Base-by-base conservation (phyloP, 768 basidiomycete genomes). In the Mycena rosella region DNA sequence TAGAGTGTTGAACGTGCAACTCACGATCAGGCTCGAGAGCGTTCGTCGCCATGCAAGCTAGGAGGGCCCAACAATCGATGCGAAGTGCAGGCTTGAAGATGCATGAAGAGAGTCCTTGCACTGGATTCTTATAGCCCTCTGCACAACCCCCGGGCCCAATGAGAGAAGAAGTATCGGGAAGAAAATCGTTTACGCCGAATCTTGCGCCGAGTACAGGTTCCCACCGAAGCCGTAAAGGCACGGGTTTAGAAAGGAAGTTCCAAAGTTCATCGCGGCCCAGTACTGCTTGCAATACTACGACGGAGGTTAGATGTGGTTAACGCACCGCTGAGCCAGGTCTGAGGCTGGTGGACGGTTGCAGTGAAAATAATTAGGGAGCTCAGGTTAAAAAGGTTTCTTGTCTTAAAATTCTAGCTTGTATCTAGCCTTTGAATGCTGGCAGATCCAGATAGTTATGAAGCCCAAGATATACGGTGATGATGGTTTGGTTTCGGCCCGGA, bases 1-100 rank as follows among this genome's bases (percentile, higher is more conserved):
- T 26, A 4, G 8, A 63, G 32, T 15, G 29, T 53, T 24, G 22
- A 30, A 14, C 20, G 34, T 3, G 15, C 1, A 26, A 57, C 20
- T 24, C 30, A 65, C 64, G 48, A 42, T 47, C 58, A 47, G 57
- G 40, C 18, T 54, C 38, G 17, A 18, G 51, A n/a, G 32, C 53
- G 24, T 60, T 65, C 42, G 42, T 65, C 26, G 6, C 24, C 32
- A 34, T 38, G 3, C 3, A 54, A 36, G 38, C 5, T n/a, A 20
- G 52, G 22, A 29, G 52, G 18, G 17, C 29, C 4, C n/a, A 30
- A 7, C 20, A 18, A 30, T 32, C n/a, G 32, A 38, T 5, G 30
- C 53, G 34, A 2, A 11, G 13, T 22, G 36, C 13, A 17, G 9
- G 22, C 11, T 26, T 14, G 51, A 34, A 52, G 34, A 24, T n/a